Evolutionary conservation across 2,329 filamentous ascomycete genomes (phyloP), one percentile per base, ranked within the genome.

Genomic region (Alternaria angustiovoidea): DNA sequence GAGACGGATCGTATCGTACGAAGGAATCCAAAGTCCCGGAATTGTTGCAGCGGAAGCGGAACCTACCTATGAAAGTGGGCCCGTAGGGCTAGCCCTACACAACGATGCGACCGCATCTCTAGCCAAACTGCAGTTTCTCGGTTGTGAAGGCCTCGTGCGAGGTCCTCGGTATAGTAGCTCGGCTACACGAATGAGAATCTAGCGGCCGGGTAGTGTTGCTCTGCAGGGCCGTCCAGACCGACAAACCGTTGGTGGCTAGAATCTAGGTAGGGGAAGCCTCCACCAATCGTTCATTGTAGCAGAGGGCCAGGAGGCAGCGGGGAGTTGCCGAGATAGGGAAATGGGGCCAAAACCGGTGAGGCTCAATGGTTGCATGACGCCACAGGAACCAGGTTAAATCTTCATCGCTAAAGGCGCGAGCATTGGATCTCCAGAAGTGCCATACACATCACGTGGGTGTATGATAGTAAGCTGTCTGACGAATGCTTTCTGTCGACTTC

Each of bases 271-370:
- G 41, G 42, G 46, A 41, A 16, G 38, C 14, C 12, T 43, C 49
- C 47, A 36, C 53, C 53, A 60, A 60, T 52, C 41, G 39, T 43
- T 24, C 16, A 30, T 20, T 16, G 32, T 22, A 38, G 20, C 43
- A 63, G 36, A 28, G 34, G 52, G 32, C 39, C 28, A 49, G 30
- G 43, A 46, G 39, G 30, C 57, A 54, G 46, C 42, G 47, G 54
- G 52, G 55, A 54, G 46, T 62, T 53, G 59, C 61, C 57, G 52
- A 62, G 59, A 65, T 56, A 64, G 67, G 63, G 44, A 56, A 63
- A 66, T 68, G 68, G 65, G 62, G 63, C 63, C 59, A 63, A 63
- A 69, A 64, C 69, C 63, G 65, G 66, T 70, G 61, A 62, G 59
- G 52, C 49, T 51, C 41, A 54, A 54, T 56, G 58, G 55, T 59